A percentile compares a stretch with the other conserved stretches of the same genome.
Evolutionary conservation across 768 basidiomycete species (phyloP).

Genomic region (Sarcomyxa edulis): DNA sequence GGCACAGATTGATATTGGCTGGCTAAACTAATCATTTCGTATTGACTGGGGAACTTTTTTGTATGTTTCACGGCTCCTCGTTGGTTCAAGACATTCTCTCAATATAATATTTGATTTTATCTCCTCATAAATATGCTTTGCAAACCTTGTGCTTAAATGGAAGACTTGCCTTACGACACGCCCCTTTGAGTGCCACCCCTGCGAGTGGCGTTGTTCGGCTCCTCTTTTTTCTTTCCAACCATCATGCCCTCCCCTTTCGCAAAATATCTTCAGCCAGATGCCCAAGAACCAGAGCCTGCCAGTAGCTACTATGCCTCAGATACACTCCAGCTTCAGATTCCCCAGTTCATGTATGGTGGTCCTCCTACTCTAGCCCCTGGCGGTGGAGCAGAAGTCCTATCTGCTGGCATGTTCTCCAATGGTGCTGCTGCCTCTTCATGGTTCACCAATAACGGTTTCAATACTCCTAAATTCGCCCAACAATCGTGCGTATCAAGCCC

Average conservation of each 20-base stretch:
- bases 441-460: constrained; percentile 46
- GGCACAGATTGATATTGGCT: neutral
- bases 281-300: constrained; percentile 11
- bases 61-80: too few species aligned
- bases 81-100: too few species aligned
- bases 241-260: constrained; percentile 25
- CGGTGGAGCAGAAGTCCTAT: constrained; percentile 72
- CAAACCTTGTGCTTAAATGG: too few species aligned
- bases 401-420: constrained; percentile 31
- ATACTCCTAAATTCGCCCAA: constrained; percentile 8
- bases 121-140: too few species aligned
- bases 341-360: constrained; percentile 54
- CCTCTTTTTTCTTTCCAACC: neutral
- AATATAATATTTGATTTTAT: too few species aligned
- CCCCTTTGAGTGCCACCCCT: too few species aligned
- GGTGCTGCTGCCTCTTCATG: constrained; percentile 34
- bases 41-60: too few species aligned
- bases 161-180: too few species aligned
- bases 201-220: neutral
- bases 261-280: constrained; percentile 28
- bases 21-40: too few species aligned
- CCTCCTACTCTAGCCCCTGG: constrained; percentile 62
- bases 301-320: constrained; percentile 7
- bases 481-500: constrained; percentile 9
- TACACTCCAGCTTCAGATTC: constrained; percentile 49